These are phyloP conservation scores for Chlorella sorokiniana DNA, from an alignment of 139 green algal genomes.

Conservation along the genomic window DNA sequence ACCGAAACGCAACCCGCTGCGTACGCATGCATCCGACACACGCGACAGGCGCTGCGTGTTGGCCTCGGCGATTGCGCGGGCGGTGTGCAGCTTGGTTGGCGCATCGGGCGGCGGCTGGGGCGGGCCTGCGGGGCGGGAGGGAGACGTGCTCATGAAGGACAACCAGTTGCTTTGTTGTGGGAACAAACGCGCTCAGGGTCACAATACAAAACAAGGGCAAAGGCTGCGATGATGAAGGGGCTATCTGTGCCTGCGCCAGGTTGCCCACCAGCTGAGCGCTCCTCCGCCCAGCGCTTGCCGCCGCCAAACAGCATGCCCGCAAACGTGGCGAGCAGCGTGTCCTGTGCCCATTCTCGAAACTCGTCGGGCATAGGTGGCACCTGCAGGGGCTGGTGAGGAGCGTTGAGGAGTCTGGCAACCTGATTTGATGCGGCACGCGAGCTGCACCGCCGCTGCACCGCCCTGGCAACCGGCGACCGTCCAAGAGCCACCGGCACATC, in stretches of 20 bases:
- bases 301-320: slow-evolving; percentile 39
- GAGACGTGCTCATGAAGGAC: background rate
- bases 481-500: background rate
- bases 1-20: slow-evolving; percentile 41
- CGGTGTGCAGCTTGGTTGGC: slow-evolving; percentile 30
- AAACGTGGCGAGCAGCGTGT: slow-evolving; percentile 28
- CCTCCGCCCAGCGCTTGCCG: slow-evolving; percentile 16
- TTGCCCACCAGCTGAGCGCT: slow-evolving; percentile 19
- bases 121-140: background rate
- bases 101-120: background rate
- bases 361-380: slow-evolving; percentile 42
- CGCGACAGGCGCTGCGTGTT: slow-evolving; percentile 40
- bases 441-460: background rate
- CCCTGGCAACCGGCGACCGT: background rate
- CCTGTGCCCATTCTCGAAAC: slow-evolving; percentile 41
- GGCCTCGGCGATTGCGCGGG: slow-evolving; percentile 34
- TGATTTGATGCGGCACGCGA: background rate
- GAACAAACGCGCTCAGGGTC: background rate
- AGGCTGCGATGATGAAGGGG: background rate
- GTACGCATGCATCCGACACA: slow-evolving; percentile 24
- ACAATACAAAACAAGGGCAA: background rate
- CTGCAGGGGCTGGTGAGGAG: too few species aligned
- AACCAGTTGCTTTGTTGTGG: background rate
- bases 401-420: too few species aligned
- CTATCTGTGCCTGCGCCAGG: background rate